Conservation (phyloP, 2,329 filamentous ascomycete genomes). For the Dothistroma pini region DNA sequence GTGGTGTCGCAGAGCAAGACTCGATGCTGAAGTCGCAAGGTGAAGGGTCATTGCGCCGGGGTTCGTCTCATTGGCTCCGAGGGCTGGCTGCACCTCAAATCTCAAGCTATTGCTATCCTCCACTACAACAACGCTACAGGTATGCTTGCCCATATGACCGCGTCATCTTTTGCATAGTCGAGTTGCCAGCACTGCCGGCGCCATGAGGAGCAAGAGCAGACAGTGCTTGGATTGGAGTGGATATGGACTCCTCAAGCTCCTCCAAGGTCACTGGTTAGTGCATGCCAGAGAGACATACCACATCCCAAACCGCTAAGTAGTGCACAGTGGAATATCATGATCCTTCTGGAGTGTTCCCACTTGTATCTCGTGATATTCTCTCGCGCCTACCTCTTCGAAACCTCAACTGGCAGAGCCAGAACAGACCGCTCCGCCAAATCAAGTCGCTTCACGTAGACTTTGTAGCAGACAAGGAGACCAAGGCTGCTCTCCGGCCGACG, state of each 20-base stretch:
- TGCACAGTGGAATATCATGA: slow-evolving; percentile 90
- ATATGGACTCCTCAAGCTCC: slow-evolving; percentile 38
- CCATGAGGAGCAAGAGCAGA: slow-evolving; percentile 25
- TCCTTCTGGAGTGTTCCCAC: slow-evolving; percentile 80
- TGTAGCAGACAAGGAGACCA: slow-evolving; percentile 48
- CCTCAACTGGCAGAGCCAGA: slow-evolving; percentile 94
- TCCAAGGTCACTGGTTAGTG: slow-evolving; percentile 50
- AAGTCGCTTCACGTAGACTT: slow-evolving; percentile 88
- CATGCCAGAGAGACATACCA: not conserved
- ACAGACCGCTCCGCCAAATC: slow-evolving; percentile 87
- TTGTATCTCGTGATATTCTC: slow-evolving; percentile 72
- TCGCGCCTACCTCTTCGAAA: slow-evolving; percentile 81
- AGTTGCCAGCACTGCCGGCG: slow-evolving; percentile 19
- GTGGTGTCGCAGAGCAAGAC: not conserved
- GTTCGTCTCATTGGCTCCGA: not conserved
- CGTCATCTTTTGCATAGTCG: not conserved
- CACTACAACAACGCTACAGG: not conserved
- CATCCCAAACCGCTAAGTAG: slow-evolving; percentile 10
- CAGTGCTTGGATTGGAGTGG: slow-evolving; percentile 23
- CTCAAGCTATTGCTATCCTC: not conserved
- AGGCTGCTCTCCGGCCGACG: slow-evolving; percentile 23
- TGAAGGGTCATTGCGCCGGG: not conserved
- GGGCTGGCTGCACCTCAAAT: not conserved
- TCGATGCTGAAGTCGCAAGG: not conserved
- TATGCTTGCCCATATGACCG: not conserved